These are phyloP conservation scores for Colletotrichum lini DNA, from an alignment of 2,329 filamentous ascomycete species.

Conservation along the genomic window DNA sequence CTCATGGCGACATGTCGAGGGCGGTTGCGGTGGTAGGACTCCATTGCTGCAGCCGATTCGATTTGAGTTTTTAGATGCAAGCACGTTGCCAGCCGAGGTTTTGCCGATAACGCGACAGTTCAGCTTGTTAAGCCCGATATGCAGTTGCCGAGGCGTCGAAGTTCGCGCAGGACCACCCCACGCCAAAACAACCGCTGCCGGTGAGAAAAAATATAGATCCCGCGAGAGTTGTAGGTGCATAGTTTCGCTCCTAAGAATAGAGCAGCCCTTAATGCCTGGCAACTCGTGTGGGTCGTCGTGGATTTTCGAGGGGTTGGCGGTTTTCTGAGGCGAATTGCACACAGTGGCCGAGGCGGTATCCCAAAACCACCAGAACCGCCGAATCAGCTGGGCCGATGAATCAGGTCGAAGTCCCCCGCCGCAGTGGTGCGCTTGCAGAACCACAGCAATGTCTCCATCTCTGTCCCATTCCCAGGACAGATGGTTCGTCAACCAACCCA, in stretches of 20 bases:
- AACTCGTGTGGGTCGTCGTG: slow-evolving; percentile 5
- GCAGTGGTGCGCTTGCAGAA: slow-evolving; percentile 40
- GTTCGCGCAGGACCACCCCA: slow-evolving; percentile 18
- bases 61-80: slow-evolving; percentile 44
- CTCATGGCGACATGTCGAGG: slow-evolving; percentile 58
- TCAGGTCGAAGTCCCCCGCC: slow-evolving; percentile 12
- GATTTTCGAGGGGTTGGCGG: slow-evolving; percentile 11
- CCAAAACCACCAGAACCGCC: slow-evolving; percentile 14
- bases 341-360: slow-evolving; percentile 11
- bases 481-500: slow-evolving; percentile 14
- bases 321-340: slow-evolving; percentile 1
- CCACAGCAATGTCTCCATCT: slow-evolving; percentile 5
- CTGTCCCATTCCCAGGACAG: slow-evolving; percentile 7
- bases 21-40: slow-evolving; percentile 38
- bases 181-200: slow-evolving; percentile 1
- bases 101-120: slow-evolving; percentile 41
- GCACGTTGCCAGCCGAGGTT: slow-evolving; percentile 40
- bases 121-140: slow-evolving; percentile 32
- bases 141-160: slow-evolving; percentile 33
- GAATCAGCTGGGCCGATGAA: slow-evolving; percentile 16
- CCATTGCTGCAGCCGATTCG: slow-evolving; percentile 39
- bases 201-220: neutral
- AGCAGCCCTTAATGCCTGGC: slow-evolving; percentile 2
- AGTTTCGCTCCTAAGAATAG: slow-evolving; percentile 1
- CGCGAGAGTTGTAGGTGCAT: slow-evolving; percentile 10